phyloP scores from a whole-genome alignment of 495 filamentous ascomycete genomes.

The Podospora conica region DNA sequence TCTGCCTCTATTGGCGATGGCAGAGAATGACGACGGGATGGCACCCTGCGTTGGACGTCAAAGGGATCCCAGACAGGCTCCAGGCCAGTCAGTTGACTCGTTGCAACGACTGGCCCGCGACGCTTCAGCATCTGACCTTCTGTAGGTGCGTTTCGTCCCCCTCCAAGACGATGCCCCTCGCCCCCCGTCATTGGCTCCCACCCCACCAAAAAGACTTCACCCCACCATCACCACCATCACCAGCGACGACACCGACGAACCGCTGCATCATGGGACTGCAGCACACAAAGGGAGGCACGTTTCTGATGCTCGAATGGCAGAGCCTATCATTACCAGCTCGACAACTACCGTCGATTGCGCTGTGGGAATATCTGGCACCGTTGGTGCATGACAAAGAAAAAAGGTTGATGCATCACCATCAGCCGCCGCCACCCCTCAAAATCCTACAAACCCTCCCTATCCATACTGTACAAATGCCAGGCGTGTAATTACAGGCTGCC shows the following conservation, averaged over 20 bases:
- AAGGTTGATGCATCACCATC: not conserved
- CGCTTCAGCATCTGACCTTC: not conserved
- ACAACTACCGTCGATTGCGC: not conserved
- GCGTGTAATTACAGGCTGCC: not conserved
- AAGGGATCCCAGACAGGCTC: not conserved
- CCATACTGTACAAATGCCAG: not conserved
- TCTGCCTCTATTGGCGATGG: no score
- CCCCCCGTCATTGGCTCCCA: not conserved
- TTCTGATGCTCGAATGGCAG: not conserved
- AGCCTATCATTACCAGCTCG: not conserved
- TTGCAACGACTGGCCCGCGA: not conserved
- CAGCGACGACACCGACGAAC: not conserved
- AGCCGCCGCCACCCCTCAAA: not conserved
- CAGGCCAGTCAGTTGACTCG: not conserved
- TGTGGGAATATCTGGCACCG: not conserved
- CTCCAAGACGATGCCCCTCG: not conserved
- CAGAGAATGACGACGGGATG: not conserved
- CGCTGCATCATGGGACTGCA: not conserved
- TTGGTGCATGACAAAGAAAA: not conserved
- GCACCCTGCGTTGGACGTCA: not conserved
- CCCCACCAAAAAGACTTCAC: no score
- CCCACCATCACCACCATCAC: not conserved
- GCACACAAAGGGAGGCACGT: not conserved
- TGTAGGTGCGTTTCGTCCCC: not conserved
- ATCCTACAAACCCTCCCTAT: not conserved